Percentiles rank a stretch among this genome's conserved stretches.
Evolutionary conservation across 164 flowering plant species (phyloP).

Genomic region (Platanus orientalis): DNA sequence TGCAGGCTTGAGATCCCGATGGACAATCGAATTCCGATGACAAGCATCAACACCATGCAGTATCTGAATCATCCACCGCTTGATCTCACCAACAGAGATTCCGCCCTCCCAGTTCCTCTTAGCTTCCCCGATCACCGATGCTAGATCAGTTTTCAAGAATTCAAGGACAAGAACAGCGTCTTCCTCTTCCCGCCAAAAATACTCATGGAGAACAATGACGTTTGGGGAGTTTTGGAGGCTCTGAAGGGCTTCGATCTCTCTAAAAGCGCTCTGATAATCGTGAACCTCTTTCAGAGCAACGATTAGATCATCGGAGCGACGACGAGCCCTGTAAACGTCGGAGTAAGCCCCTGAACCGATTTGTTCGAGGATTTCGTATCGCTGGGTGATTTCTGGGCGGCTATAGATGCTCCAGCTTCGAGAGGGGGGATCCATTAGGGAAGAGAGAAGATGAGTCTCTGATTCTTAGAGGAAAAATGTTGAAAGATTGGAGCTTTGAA

Average conservation of each 20-base stretch:
- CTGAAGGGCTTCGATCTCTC: conserved; percentile 89
- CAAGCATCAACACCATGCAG: conserved; percentile 65
- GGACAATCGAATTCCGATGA: conserved; percentile 58
- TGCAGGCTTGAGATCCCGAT: conserved; percentile 81
- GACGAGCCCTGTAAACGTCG: conserved; percentile 69
- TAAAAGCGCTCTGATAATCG: conserved; percentile 76
- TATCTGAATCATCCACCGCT: conserved; percentile 88
- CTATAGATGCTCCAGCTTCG: conserved; percentile 90
- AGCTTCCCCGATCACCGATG: conserved; percentile 56
- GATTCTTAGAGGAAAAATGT: too few species aligned
- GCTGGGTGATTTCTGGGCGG: conserved; percentile 59
- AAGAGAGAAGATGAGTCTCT: too few species aligned
- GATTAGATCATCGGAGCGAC: conserved; percentile 51
- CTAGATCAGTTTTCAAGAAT: conserved; percentile 62
- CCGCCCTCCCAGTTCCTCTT: conserved; percentile 45
- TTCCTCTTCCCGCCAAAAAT: conserved; percentile 85
- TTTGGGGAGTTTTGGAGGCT: conserved; percentile 55
- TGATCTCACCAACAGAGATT: conserved; percentile 52
- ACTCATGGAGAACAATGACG: conserved; percentile 67
- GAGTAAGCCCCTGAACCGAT: conserved; percentile 88
- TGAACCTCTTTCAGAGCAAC: conserved; percentile 94
- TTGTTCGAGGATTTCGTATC: conserved; percentile 65
- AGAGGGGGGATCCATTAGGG: conserved; percentile 22
- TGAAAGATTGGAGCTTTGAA: background rate
- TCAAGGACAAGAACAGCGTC: conserved; percentile 88